Percentiles rank a stretch among this genome's conserved stretches.
Evolutionary conservation across 2,329 filamentous ascomycete genomes (phyloP).

Genomic region (Fusarium nematophilum): DNA sequence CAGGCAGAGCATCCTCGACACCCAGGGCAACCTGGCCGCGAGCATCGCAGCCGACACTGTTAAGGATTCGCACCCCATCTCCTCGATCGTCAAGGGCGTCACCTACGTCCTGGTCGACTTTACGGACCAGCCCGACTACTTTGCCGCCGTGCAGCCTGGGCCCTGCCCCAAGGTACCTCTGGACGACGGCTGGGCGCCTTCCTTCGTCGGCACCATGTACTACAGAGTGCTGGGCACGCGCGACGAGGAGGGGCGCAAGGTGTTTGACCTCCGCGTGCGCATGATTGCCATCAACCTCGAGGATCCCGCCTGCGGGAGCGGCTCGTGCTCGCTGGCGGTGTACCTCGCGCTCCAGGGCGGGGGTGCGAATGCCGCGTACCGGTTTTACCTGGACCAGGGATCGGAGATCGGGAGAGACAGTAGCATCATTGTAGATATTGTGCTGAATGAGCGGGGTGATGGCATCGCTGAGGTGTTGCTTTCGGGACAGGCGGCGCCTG

Average conservation of each 20-base stretch:
- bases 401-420: conserved; percentile 10
- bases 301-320: conserved; percentile 22
- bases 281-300: conserved; percentile 31
- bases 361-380: neutral
- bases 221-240: neutral
- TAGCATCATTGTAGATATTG: conserved; percentile 11
- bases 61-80: neutral
- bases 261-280: conserved; percentile 16
- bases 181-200: too few species aligned
- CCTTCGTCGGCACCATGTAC: conserved; percentile 18
- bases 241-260: neutral
- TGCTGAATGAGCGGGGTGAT: conserved; percentile 1
- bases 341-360: conserved; percentile 19
- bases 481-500: conserved; percentile 18
- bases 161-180: neutral
- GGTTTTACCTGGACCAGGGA: conserved; percentile 21
- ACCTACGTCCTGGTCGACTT: conserved; percentile 9
- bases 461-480: conserved; percentile 7
- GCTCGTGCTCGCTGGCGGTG: conserved; percentile 11
- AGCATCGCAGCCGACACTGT: neutral
- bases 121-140: conserved; percentile 4
- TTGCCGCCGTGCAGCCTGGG: conserved; percentile 5
- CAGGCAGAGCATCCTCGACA: neutral
- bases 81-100: conserved; percentile 5
- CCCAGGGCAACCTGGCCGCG: conserved; percentile 11